Evolutionary conservation across 345 rosid species (phyloP), one percentile per base, ranked within the genome.

Genomic region (Gossypium ekmanianum): DNA sequence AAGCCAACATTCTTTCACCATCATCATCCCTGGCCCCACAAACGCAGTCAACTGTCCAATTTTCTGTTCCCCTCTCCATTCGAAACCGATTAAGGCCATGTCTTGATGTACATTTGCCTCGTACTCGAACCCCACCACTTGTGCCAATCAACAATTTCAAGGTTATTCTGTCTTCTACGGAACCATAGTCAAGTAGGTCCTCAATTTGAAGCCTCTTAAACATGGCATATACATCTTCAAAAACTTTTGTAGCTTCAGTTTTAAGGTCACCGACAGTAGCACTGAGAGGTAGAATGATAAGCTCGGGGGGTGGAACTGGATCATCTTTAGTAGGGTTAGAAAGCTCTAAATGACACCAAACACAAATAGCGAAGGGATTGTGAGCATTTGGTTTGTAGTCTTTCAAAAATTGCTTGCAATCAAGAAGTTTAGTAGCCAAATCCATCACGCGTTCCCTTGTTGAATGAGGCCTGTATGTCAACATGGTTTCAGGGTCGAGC

Each of bases 1-100:
- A 92, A 1, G 90, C 92, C 79, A 89, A 68, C 94, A 91, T 91
- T 64, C 85, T 85, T 80, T 91, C 93, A 20, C 93, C 93, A 56
- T 91, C 95, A 71, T 91, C 93, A 71, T 92, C 94, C 78, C 80
- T 87, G 1, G 94, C 82, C 5, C 95, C 92, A 59, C 95, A 90
- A 8, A 55, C 68, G 75, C 97, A 92, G 68, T 90, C 90, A 64
- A 90, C 92, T 1, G 75, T 83, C 95, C 91, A 92, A 61, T 51
- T 86, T 75, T 88, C 93, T 7, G 80, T 76, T 5, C 91, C 93
- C 79, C 91, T 82, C 88, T 92, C 93, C 88, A 82, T 86, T 27
- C 87, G 79, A 66, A 81, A 92, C 3, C 81, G 81, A 74, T 76
- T 73, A 14, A 87, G 87, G 18, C 86, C 87, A 54, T 88, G 81